Conservation (phyloP, 352 stramenopile species). For the Sclerospora graminicola region DNA sequence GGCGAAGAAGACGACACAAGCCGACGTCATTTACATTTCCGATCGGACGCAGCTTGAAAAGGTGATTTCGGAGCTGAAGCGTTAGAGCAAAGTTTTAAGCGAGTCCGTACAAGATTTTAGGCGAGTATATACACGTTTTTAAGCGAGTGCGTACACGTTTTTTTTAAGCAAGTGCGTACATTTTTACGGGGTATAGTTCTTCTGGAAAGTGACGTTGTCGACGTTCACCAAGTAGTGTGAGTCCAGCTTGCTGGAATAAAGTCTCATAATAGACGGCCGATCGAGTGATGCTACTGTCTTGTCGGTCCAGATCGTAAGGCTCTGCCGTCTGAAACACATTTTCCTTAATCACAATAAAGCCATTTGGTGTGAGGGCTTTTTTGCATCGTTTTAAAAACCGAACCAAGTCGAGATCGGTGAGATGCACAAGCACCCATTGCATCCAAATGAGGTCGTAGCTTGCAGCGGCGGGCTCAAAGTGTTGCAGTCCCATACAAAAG, state of each 20-base stretch:
- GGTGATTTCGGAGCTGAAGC: constrained; percentile 11
- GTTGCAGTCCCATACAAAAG: constrained; percentile 89
- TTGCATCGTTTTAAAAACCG: constrained; percentile 87
- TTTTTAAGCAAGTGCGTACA: constrained; percentile 81
- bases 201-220: constrained; percentile 89
- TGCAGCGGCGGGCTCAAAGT: constrained; percentile 56
- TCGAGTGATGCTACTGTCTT: constrained; percentile 91
- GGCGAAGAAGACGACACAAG: constrained; percentile 12
- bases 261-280: constrained; percentile 85
- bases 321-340: constrained; percentile 71
- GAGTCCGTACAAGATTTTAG: constrained; percentile 9
- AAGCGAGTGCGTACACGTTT: background rate
- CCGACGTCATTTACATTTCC: constrained; percentile 18
- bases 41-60: constrained; percentile 20
- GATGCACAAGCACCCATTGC: constrained; percentile 93
- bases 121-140: constrained; percentile 88
- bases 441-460: constrained; percentile 95
- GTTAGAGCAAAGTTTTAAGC: constrained; percentile 2
- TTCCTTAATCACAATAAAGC: constrained; percentile 83
- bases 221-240: constrained; percentile 75
- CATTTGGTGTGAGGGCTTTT: constrained; percentile 35
- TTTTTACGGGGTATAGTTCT: constrained; percentile 93
- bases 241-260: constrained; percentile 87
- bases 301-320: constrained; percentile 88
- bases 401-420: constrained; percentile 93